These are phyloP conservation scores for Apiospora koreana DNA, from an alignment of 2,329 filamentous ascomycete genomes.

Conservation along the genomic window DNA sequence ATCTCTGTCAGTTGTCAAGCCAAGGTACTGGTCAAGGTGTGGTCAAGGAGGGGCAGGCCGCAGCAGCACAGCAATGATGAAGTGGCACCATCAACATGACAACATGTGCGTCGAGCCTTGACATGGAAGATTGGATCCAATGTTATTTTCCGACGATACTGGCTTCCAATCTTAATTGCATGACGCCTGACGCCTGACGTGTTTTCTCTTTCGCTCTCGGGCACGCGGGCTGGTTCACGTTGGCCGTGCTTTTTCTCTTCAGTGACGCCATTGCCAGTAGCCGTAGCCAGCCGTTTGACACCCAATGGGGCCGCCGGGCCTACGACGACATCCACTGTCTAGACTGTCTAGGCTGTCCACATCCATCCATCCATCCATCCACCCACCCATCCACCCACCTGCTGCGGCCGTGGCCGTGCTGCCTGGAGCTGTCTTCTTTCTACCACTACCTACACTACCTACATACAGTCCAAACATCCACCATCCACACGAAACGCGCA, in stretches of 20 bases:
- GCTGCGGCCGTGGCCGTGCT: background rate
- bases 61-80: background rate
- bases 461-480: background rate
- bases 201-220: background rate
- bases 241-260: background rate
- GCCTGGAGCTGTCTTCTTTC: background rate
- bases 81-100: conserved; percentile 3
- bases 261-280: background rate
- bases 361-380: no score
- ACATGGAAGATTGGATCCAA: background rate
- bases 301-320: background rate
- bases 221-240: background rate
- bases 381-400: background rate
- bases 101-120: background rate
- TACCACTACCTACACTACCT: background rate
- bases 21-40: no score
- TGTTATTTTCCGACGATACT: background rate
- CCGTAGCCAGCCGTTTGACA: no score
- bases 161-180: background rate
- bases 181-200: background rate
- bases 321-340: background rate
- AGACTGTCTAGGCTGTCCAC: no score
- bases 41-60: background rate
- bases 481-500: background rate
- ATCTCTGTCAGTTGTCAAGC: background rate